These are phyloP conservation scores for Cucurbita maxima DNA, from an alignment of 306 rosid species.

Conservation along the genomic window DNA sequence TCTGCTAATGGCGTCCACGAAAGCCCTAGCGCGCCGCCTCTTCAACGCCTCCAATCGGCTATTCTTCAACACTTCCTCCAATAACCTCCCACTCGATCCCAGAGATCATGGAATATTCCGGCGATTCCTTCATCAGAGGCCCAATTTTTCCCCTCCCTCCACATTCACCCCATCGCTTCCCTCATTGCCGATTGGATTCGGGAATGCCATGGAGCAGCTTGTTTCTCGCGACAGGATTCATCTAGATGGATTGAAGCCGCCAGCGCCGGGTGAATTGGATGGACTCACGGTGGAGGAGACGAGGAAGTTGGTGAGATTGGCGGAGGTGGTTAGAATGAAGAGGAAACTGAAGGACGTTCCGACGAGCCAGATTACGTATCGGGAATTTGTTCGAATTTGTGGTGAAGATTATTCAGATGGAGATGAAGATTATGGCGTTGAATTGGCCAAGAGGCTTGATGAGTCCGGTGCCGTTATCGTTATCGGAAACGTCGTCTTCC, in stretches of 20 bases:
- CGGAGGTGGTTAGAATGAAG: conserved; percentile 50
- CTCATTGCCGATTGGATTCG: neutral
- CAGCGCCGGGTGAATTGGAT: neutral
- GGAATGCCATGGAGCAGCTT: neutral
- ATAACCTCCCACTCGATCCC: neutral
- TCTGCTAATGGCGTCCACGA: neutral
- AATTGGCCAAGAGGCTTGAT: conserved; percentile 51
- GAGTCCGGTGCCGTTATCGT: conserved; percentile 57
- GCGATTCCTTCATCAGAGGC: neutral
- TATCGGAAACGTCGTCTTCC: conserved; percentile 53
- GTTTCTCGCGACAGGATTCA: neutral
- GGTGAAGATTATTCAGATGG: conserved; percentile 19
- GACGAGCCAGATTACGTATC: conserved; percentile 29
- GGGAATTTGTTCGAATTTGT: conserved; percentile 53
- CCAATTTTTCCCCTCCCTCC: neutral
- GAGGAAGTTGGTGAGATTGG: conserved; percentile 44
- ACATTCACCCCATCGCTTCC: neutral
- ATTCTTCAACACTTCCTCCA: neutral
- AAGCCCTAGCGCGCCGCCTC: neutral
- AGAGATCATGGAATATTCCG: neutral
- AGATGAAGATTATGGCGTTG: conserved; percentile 34
- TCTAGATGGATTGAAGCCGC: neutral
- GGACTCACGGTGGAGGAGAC: conserved; percentile 30
- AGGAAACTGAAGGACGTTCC: conserved; percentile 28
- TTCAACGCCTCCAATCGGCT: neutral